A percentile compares a stretch with the other conserved stretches of the same genome.
Conservation (phyloP, 495 filamentous ascomycete species). For the Tuber borchii region DNA sequence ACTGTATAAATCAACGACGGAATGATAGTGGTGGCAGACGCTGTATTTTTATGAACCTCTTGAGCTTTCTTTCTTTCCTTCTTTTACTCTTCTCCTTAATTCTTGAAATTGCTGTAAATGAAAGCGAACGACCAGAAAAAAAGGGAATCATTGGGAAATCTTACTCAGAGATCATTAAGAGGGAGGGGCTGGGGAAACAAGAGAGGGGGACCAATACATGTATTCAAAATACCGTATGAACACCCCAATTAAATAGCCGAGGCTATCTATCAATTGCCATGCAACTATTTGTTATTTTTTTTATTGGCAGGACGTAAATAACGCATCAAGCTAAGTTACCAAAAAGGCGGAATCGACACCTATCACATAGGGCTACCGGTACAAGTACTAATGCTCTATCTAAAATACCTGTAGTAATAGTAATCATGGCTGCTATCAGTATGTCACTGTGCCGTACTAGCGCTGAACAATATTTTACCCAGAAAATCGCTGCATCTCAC, state of each 20-base stretch:
- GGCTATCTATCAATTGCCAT: background rate
- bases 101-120: background rate
- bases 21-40: slow-evolving; percentile 14
- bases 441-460: background rate
- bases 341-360: background rate
- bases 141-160: background rate
- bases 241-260: background rate
- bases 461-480: background rate
- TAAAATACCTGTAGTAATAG: background rate
- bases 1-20: slow-evolving; percentile 80
- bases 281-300: background rate
- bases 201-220: background rate
- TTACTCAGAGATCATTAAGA: background rate
- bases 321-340: background rate
- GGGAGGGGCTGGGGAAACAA: background rate
- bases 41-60: background rate
- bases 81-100: background rate
- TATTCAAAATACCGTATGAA: background rate
- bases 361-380: background rate
- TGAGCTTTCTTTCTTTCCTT: background rate
- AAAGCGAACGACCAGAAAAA: background rate
- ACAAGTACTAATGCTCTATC: background rate
- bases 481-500: background rate
- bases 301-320: background rate
- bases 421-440: background rate